phyloP scores from a whole-genome alignment of 2,329 filamentous ascomycete species.

The Cercospora sp. region DNA sequence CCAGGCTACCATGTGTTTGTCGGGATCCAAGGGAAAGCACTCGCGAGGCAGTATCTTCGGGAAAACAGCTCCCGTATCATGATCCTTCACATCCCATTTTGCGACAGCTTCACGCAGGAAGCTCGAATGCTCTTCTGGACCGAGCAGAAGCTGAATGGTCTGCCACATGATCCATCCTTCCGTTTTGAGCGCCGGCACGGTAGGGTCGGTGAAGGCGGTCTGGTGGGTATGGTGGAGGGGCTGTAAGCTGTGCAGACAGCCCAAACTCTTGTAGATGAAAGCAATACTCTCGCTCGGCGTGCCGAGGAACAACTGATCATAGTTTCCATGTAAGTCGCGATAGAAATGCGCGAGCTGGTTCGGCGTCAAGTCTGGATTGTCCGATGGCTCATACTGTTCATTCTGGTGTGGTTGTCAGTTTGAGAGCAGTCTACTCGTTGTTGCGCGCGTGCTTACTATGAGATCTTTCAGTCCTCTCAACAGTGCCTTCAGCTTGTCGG shows the following conservation, averaged over 20 bases:
- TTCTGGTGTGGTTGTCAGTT: slow-evolving; percentile 38
- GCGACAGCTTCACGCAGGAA: slow-evolving; percentile 79
- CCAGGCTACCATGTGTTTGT: slow-evolving; percentile 81
- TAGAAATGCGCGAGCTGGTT: slow-evolving; percentile 53
- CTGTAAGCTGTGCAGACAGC: slow-evolving; percentile 84
- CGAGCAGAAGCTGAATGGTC: slow-evolving; percentile 83
- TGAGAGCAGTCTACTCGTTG: not conserved
- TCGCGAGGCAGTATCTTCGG: slow-evolving; percentile 66
- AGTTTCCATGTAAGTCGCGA: slow-evolving; percentile 48
- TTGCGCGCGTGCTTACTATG: slow-evolving; percentile 41
- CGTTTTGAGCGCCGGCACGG: slow-evolving; percentile 77
- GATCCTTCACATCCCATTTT: slow-evolving; percentile 73
- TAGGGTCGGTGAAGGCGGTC: slow-evolving; percentile 68
- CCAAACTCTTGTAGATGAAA: slow-evolving; percentile 88
- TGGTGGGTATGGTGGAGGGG: slow-evolving; percentile 53
- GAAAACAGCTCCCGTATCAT: slow-evolving; percentile 60
- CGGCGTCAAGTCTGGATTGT: slow-evolving; percentile 50
- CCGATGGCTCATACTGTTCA: slow-evolving; percentile 44
- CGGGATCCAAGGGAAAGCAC: slow-evolving; percentile 69
- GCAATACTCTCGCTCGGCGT: slow-evolving; percentile 74
- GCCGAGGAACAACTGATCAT: slow-evolving; percentile 69
- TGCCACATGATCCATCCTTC: slow-evolving; percentile 92
- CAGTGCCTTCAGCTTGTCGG: slow-evolving; percentile 48
- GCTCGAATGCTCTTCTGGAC: slow-evolving; percentile 81
- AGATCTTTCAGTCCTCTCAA: slow-evolving; percentile 49